Evolutionary conservation across 176 grass and related monocot genomes (phyloP).

Genomic region (Musa schizocarpa): DNA sequence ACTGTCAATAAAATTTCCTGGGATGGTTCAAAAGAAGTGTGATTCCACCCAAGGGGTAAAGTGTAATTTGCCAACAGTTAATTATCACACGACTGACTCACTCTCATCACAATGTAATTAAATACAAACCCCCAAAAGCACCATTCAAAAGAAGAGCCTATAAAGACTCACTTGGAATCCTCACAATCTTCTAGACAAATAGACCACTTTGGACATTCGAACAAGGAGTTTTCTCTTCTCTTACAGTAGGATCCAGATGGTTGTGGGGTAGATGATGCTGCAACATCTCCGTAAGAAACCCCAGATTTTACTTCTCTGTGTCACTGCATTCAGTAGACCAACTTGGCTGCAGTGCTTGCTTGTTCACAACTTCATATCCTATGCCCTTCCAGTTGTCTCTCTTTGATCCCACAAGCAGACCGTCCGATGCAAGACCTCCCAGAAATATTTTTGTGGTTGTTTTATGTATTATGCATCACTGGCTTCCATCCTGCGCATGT

Average conservation of each 20-base stretch:
- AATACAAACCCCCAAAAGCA: not conserved
- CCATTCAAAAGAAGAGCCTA: not conserved
- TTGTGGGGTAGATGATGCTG: not conserved
- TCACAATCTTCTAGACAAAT: not conserved
- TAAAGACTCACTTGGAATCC: not conserved
- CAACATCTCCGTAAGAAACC: not conserved
- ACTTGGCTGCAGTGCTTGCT: not conserved
- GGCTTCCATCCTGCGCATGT: too few species aligned
- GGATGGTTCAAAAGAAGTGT: not conserved
- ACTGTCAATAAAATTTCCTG: too few species aligned
- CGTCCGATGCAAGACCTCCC: too few species aligned
- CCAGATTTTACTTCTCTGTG: too few species aligned
- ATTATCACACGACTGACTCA: not conserved
- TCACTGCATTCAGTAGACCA: too few species aligned
- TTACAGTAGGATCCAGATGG: not conserved
- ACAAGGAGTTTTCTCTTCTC: not conserved
- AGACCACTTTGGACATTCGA: not conserved
- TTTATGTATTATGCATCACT: too few species aligned
- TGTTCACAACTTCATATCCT: not conserved
- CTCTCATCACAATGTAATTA: not conserved
- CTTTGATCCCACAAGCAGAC: too few species aligned
- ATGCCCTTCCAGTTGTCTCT: too few species aligned
- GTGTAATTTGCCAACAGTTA: not conserved
- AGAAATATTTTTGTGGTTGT: too few species aligned
- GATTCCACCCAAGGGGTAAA: not conserved